phyloP scores from a whole-genome alignment of 176 grass and related monocot species.

The Pontederia crassipes region DNA sequence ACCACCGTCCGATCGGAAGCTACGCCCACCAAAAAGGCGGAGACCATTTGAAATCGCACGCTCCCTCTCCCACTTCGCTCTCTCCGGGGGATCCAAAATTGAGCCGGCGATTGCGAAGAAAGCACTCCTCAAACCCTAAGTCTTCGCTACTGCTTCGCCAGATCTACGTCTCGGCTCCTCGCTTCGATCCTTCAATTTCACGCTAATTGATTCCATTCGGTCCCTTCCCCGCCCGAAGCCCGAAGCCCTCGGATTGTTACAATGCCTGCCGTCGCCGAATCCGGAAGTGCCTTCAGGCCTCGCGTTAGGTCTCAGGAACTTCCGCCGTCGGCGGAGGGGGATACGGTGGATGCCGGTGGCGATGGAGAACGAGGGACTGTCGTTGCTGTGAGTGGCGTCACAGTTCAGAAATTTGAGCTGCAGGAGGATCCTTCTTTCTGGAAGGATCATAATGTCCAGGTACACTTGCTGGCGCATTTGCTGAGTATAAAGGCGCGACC shows the following conservation, averaged over 20 bases:
- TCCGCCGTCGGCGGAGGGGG: neutral
- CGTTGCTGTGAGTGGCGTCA: neutral
- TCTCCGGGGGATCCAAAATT: no score
- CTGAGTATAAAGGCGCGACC: neutral
- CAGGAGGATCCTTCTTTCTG: slow-evolving; percentile 87
- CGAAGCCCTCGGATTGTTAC: neutral
- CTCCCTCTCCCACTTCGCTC: neutral
- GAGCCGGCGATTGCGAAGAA: no score
- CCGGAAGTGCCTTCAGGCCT: slow-evolving; percentile 3
- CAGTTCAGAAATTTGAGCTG: slow-evolving; percentile 43
- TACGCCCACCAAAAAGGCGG: neutral
- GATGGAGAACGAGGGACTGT: neutral
- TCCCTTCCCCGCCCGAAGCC: neutral
- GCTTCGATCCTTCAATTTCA: neutral
- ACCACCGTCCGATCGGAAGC: neutral
- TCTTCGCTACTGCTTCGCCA: neutral
- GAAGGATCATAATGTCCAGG: slow-evolving; percentile 98
- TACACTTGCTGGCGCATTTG: slow-evolving; percentile 1
- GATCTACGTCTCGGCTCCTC: no score
- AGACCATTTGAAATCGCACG: neutral
- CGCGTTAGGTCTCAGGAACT: slow-evolving; percentile 6
- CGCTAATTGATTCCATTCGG: neutral
- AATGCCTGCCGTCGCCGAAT: slow-evolving; percentile 10
- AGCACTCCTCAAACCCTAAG: neutral
- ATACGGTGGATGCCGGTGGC: neutral